Conservation (phyloP, 2,329 filamentous ascomycete genomes). For the Fusarium sp. region DNA sequence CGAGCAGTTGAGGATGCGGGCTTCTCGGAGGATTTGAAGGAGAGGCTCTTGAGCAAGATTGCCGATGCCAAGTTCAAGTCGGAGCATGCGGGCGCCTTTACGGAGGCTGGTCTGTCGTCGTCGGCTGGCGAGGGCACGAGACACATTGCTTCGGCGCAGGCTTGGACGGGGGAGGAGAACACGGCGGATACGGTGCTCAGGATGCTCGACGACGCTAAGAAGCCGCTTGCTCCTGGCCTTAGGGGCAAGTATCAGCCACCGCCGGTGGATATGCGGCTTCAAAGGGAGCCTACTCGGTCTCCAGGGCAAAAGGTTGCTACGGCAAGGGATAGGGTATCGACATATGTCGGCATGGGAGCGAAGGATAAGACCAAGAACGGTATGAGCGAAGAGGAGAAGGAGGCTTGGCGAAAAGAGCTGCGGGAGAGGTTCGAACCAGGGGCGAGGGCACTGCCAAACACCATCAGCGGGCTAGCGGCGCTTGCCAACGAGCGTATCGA, state of each 20-base stretch:
- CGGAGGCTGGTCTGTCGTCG: conserved; percentile 58
- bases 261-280: conserved; percentile 65
- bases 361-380: conserved; percentile 62
- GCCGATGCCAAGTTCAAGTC: conserved; percentile 66
- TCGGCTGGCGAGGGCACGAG: conserved; percentile 76
- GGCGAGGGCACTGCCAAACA: conserved; percentile 78
- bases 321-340: conserved; percentile 68
- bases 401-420: conserved; percentile 77
- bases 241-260: conserved; percentile 61
- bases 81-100: conserved; percentile 61
- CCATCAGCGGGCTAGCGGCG: conserved; percentile 81
- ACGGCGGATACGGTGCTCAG: conserved; percentile 81
- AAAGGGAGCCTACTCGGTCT: conserved; percentile 52
- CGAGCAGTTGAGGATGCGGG: conserved; percentile 71
- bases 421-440: conserved; percentile 83
- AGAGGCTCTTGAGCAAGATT: conserved; percentile 67
- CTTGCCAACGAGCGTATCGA: conserved; percentile 94
- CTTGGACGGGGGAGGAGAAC: conserved; percentile 84
- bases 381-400: conserved; percentile 77
- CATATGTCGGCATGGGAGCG: conserved; percentile 62
- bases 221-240: conserved; percentile 69
- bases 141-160: conserved; percentile 72
- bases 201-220: conserved; percentile 85
- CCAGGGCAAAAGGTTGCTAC: conserved; percentile 62
- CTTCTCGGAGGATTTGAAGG: conserved; percentile 73